phyloP scores from a whole-genome alignment of 441 rosid species.

The Iberis amara region DNA sequence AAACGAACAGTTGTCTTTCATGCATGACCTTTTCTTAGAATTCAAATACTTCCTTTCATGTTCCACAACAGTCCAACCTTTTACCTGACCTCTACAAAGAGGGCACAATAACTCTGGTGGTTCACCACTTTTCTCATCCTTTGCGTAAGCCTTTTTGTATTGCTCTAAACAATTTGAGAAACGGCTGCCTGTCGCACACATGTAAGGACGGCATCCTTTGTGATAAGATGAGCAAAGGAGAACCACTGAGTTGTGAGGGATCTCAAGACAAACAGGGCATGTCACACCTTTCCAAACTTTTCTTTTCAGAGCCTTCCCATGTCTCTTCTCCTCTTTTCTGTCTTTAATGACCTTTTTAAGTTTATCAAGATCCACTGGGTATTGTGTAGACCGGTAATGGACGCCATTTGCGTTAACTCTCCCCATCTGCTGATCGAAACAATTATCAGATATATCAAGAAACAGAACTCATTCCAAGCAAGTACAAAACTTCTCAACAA shows the following conservation, averaged over 20 bases:
- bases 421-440: constrained; percentile 38
- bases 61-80: constrained; percentile 68
- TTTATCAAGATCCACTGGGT: constrained; percentile 24
- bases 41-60: constrained; percentile 45
- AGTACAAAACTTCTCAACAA: neutral
- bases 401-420: constrained; percentile 37
- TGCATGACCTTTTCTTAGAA: constrained; percentile 50
- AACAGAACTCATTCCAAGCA: neutral
- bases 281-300: constrained; percentile 46
- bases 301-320: constrained; percentile 36
- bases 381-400: constrained; percentile 29
- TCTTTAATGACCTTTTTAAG: constrained; percentile 31
- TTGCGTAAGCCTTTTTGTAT: constrained; percentile 58
- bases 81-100: constrained; percentile 66
- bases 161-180: constrained; percentile 63
- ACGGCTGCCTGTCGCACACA: constrained; percentile 62
- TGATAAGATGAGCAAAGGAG: constrained; percentile 60
- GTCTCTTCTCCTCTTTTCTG: constrained; percentile 29
- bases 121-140: constrained; percentile 39
- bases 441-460: constrained; percentile 3
- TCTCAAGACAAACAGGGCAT: constrained; percentile 65
- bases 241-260: constrained; percentile 62
- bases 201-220: constrained; percentile 64
- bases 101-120: constrained; percentile 57
- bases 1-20: constrained; percentile 53